Evolutionary conservation across 225 moss, liverwort and hornwort species (phyloP).

Genomic region (Lunularia cruciata): DNA sequence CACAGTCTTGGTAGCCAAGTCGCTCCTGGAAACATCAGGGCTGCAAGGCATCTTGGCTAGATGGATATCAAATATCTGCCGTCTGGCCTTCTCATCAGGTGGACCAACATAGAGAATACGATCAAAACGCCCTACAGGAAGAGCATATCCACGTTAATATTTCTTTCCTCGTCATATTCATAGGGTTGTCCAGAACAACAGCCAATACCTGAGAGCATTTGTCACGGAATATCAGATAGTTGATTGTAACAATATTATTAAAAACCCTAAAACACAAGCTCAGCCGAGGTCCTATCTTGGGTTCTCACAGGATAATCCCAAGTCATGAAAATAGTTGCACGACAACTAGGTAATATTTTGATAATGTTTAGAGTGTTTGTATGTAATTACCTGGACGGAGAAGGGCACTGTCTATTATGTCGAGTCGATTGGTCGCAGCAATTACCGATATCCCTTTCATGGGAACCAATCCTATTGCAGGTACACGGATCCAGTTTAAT

Average conservation of each 20-base stretch:
- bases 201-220: too few relatives aligned
- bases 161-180: too few relatives aligned
- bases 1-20: conserved; percentile 60
- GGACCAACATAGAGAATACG: conserved; percentile 84
- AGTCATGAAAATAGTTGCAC: too few relatives aligned
- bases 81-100: conserved; percentile 71
- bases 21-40: conserved; percentile 51
- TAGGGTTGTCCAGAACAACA: too few relatives aligned
- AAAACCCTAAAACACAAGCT: too few relatives aligned
- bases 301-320: too few relatives aligned
- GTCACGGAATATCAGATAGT: too few relatives aligned
- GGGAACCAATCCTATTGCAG: conserved; percentile 69
- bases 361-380: too few relatives aligned
- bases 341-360: too few relatives aligned
- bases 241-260: too few relatives aligned
- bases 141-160: too few relatives aligned
- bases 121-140: conserved; percentile 82
- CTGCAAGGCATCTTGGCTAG: conserved; percentile 65
- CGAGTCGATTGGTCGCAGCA: conserved; percentile 95
- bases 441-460: conserved; percentile 79
- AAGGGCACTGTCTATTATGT: conserved; percentile 83
- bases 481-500: neutral
- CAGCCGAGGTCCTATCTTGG: too few relatives aligned
- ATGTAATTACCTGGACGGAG: conserved; percentile 90
- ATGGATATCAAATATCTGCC: conserved; percentile 88